Percentiles rank a stretch among this genome's conserved stretches.
Evolutionary conservation across 1,139 yeast species (phyloP).

Genomic region (Lodderomyces margitis): DNA sequence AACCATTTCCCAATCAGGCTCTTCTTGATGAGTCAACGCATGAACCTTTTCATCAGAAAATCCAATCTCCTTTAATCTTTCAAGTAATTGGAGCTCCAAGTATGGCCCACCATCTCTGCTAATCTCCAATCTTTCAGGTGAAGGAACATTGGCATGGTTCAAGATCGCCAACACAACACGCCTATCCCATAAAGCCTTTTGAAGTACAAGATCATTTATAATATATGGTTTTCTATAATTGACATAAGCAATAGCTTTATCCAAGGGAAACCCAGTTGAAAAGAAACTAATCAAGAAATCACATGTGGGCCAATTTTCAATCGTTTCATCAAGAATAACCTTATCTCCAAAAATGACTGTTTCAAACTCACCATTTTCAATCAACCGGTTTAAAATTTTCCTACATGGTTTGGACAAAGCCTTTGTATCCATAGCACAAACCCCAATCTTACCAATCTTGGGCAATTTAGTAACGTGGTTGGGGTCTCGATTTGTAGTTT

Average conservation of each 20-base stretch:
- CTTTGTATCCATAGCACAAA: constrained; percentile 98
- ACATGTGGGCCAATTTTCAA: constrained; percentile 98
- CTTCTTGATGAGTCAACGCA: constrained; percentile 61
- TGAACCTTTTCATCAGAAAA: constrained; percentile 47
- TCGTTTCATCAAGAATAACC: constrained; percentile 86
- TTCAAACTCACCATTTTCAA: constrained; percentile 94
- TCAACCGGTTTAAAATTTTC: constrained; percentile 80
- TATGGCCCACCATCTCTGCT: constrained; percentile 97
- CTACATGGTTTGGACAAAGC: constrained; percentile 96
- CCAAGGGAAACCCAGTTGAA: constrained; percentile 94
- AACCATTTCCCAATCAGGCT: constrained; percentile 86
- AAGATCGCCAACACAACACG: constrained; percentile 81
- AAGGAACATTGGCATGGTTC: constrained; percentile 79
- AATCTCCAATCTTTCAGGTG: constrained; percentile 84
- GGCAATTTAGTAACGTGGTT: constrained; percentile 54
- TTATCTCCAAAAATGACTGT: constrained; percentile 97
- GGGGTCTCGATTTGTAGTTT: constrained; percentile 31
- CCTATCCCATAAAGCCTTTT: constrained; percentile 95
- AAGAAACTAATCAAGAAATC: constrained; percentile 91
- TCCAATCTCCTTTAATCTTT: constrained; percentile 38
- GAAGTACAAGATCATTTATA: constrained; percentile 86
- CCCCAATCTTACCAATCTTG: constrained; percentile 90
- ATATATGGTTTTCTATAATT: constrained; percentile 86
- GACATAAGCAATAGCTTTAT: constrained; percentile 90
- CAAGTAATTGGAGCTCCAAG: constrained; percentile 59